Conservation (phyloP, 441 rosid genomes). For the Codiaeum variegatum region DNA sequence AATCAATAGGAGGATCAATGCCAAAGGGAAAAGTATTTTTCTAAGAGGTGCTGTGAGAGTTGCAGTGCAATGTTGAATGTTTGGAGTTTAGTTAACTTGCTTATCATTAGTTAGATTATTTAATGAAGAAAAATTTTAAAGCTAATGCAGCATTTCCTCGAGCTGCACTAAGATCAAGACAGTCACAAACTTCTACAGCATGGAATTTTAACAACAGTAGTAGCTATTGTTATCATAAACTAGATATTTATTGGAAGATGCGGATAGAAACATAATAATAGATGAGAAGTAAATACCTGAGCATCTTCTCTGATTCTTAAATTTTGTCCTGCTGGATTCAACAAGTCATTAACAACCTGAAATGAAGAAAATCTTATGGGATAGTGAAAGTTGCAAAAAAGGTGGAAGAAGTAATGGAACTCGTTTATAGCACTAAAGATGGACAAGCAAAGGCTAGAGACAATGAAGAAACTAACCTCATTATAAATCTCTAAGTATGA, state of each 20-base stretch:
- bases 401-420: slow-evolving; percentile 13
- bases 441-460: slow-evolving; percentile 11
- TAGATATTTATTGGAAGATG: neutral
- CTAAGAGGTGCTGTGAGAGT: neutral
- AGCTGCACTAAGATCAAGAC: neutral
- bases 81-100: neutral
- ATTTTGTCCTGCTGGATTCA: slow-evolving; percentile 97
- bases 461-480: slow-evolving; percentile 56
- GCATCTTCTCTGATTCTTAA: slow-evolving; percentile 95
- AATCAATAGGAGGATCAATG: neutral
- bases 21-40: neutral
- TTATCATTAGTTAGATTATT: neutral
- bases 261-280: neutral
- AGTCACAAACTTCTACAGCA: neutral
- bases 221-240: neutral
- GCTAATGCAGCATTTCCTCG: neutral
- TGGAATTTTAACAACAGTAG: slow-evolving; percentile 2
- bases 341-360: slow-evolving; percentile 94
- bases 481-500: slow-evolving; percentile 96
- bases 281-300: slow-evolving; percentile 53
- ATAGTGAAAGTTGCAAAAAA: slow-evolving; percentile 22
- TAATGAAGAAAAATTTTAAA: neutral
- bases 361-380: slow-evolving; percentile 30
- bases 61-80: neutral
- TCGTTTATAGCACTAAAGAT: slow-evolving; percentile 20